Evolutionary conservation across 2,329 filamentous ascomycete genomes (phyloP), one percentile per base, ranked within the genome.

Genomic region (Eurotiales sp.): DNA sequence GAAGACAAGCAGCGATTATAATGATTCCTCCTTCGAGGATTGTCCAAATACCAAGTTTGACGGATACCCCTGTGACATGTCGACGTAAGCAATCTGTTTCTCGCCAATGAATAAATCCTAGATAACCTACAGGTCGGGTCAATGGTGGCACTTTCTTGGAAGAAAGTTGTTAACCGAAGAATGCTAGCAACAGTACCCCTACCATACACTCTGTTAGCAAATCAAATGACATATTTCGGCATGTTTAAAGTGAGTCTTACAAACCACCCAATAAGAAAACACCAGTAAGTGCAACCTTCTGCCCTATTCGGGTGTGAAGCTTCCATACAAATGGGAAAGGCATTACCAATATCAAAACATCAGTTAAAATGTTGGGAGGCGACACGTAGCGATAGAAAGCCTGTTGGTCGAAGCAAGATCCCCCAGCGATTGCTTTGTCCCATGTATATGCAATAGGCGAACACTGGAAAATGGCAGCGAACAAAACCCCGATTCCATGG

Each of bases 381-480:
- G 37, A 40, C 37, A 40, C 21, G 7, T 19, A 19, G 17, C 55
- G 55, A 27, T 60, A 60, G n/a, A 63, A 59, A 3, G 37, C 30
- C 8, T 48, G 34, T 23, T 60, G 57, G 14, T 61, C 41, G 17
- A 61, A 50, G 41, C 60, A 63, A 1, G 48, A 39, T 12, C 58
- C 60, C 1, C 34, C 48, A 7, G 10, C 8, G 14, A 55, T 41
- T 4, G n/a, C 53, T 15, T 50, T 47, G 25, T 59, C 29, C 60
- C 60, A 63, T 10, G 41, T 50, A 37, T 54, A 58, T 21, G 37
- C 25, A 17, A 63, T 37, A 4, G 59, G 59, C 17, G 50, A 54
- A 39, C 60, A 63, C 34, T 63, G 59, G 46, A 63, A 61, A 29
- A 63, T 57, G 3, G 56, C 54, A 6, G 54, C 52, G 37, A 63